phyloP scores from a whole-genome alignment of 169 alveolate genomes.

The Theileria parva region DNA sequence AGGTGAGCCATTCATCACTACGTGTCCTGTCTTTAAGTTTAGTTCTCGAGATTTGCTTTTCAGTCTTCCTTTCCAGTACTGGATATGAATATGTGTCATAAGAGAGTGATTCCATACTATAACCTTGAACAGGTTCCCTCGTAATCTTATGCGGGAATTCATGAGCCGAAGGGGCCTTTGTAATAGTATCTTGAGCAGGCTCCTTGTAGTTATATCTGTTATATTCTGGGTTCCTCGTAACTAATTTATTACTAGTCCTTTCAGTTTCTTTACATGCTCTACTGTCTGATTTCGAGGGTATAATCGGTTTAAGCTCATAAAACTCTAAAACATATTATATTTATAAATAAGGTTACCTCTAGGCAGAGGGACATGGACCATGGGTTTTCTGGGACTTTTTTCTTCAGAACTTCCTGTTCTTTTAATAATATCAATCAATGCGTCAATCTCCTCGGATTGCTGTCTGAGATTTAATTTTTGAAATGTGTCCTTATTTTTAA shows the following conservation, averaged over 20 bases:
- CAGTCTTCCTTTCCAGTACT: not conserved
- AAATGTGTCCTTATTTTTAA: not conserved
- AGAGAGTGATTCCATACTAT: not conserved
- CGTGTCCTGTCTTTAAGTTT: not conserved
- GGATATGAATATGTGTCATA: not conserved
- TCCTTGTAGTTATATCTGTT: not conserved
- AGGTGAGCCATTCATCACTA: not conserved
- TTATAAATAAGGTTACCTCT: slow-evolving; percentile 4
- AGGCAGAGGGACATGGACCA: slow-evolving; percentile 15
- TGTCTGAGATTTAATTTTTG: not conserved
- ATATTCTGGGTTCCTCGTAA: not conserved
- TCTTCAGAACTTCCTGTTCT: not conserved
- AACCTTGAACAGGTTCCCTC: not conserved
- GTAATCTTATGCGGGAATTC: not conserved
- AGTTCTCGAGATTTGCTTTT: not conserved
- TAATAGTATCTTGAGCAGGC: not conserved
- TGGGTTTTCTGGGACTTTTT: not conserved
- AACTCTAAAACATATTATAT: not conserved
- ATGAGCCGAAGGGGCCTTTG: too few species aligned
- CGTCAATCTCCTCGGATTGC: not conserved
- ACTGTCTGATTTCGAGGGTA: slow-evolving; percentile 1
- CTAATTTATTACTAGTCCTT: not conserved
- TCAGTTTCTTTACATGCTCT: not conserved
- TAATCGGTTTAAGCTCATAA: slow-evolving; percentile 7
- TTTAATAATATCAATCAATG: slow-evolving; percentile 9